Conservation (phyloP, 2,329 filamentous ascomycete species). For the Exophiala dermatitidis region DNA sequence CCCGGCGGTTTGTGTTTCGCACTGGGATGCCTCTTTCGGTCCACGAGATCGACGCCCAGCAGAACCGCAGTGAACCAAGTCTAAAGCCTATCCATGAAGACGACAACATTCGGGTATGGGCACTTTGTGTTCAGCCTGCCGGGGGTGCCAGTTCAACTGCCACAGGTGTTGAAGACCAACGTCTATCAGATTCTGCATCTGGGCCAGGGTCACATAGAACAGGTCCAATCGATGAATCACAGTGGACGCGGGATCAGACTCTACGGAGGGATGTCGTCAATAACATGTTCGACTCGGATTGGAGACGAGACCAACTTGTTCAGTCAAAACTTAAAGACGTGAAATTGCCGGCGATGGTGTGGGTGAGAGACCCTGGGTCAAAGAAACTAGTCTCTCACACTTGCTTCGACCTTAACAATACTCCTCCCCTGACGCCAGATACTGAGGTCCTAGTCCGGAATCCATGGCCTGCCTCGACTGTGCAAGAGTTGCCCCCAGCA, state of each 20-base stretch:
- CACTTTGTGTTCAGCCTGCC: slow-evolving; percentile 52
- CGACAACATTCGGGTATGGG: slow-evolving; percentile 74
- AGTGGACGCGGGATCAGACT: slow-evolving; percentile 37
- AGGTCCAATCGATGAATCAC: slow-evolving; percentile 29
- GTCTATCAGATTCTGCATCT: slow-evolving; percentile 40
- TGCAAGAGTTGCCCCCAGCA: slow-evolving; percentile 61
- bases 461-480: slow-evolving; percentile 68
- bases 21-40: slow-evolving; percentile 68
- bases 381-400: slow-evolving; percentile 60
- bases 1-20: slow-evolving; percentile 76
- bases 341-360: slow-evolving; percentile 61
- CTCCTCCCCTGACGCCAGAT: slow-evolving; percentile 47
- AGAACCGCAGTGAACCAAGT: slow-evolving; percentile 25
- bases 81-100: slow-evolving; percentile 65
- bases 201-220: slow-evolving; percentile 41
- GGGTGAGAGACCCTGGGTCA: slow-evolving; percentile 55
- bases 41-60: slow-evolving; percentile 48
- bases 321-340: slow-evolving; percentile 61
- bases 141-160: slow-evolving; percentile 9
- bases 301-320: slow-evolving; percentile 63
- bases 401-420: slow-evolving; percentile 57
- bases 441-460: slow-evolving; percentile 65
- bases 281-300: slow-evolving; percentile 72
- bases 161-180: slow-evolving; percentile 23
- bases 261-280: slow-evolving; percentile 58